Evolutionary conservation across 768 basidiomycete genomes (phyloP).

Genomic region (Peribolospora baueri): DNA sequence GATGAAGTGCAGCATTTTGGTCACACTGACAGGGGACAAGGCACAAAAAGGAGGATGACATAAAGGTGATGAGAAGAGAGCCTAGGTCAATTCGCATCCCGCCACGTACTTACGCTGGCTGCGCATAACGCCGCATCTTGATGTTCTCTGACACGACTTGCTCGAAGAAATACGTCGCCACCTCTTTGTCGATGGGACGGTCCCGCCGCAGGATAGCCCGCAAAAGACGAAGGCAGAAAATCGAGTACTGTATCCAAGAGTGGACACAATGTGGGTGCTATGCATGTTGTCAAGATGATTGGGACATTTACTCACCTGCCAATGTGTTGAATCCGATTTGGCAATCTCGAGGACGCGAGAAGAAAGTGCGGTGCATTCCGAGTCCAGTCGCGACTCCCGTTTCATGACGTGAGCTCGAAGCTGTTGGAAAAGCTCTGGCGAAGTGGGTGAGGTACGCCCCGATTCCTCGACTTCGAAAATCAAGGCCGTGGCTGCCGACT

Average conservation of each 20-base stretch:
- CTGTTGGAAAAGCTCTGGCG: too few relatives aligned
- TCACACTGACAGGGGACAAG: constrained; percentile 47
- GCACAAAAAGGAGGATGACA: neutral
- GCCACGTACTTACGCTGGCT: neutral
- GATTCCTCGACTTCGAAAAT: too few relatives aligned
- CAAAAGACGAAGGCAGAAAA: too few relatives aligned
- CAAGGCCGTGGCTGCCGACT: too few relatives aligned
- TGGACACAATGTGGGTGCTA: too few relatives aligned
- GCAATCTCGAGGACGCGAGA: constrained; percentile 12
- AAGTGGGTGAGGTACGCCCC: too few relatives aligned
- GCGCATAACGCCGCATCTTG: constrained; percentile 10
- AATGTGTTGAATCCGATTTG: neutral
- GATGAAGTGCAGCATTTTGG: constrained; percentile 51
- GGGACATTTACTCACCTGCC: neutral
- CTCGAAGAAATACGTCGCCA: constrained; percentile 8
- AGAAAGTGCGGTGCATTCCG: neutral
- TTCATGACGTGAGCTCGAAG: too few relatives aligned
- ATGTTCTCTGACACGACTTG: constrained; percentile 13
- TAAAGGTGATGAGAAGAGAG: constrained; percentile 12
- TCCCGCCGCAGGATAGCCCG: too few relatives aligned
- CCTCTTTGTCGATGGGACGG: neutral
- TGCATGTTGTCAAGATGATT: neutral
- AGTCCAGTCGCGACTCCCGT: too few relatives aligned
- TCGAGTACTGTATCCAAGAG: too few relatives aligned
- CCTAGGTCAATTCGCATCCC: neutral